Percentiles rank a stretch among this genome's conserved stretches.
These are phyloP conservation scores for Sistotremastrum niveocremeum DNA, from an alignment of 768 basidiomycete species.

Conservation along the genomic window DNA sequence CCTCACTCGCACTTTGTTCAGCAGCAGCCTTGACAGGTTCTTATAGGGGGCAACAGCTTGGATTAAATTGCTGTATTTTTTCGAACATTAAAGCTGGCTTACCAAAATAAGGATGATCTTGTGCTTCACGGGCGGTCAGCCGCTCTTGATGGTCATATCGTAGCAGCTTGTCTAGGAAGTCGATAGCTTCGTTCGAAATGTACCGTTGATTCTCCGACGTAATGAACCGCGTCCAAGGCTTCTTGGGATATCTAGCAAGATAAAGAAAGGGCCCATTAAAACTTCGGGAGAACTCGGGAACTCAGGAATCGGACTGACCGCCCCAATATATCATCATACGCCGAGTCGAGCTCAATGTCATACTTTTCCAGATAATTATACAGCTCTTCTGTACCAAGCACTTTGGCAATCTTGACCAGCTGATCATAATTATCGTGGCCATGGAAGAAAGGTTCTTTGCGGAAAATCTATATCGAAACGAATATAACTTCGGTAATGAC, in stretches of 20 bases:
- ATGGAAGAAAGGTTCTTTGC: constrained; percentile 98
- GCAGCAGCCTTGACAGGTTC: constrained; percentile 51
- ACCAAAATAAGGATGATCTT: constrained; percentile 91
- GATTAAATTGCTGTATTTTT: constrained; percentile 7
- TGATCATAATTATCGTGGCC: constrained; percentile 99
- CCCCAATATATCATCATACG: constrained; percentile 89
- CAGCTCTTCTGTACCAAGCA: constrained; percentile 90
- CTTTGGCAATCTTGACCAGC: constrained; percentile 94
- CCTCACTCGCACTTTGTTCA: constrained; percentile 39
- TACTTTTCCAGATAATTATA: constrained; percentile 91
- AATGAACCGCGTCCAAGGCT: constrained; percentile 91
- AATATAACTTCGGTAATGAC: neutral
- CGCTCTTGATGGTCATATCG: constrained; percentile 97
- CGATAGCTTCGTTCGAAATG: constrained; percentile 93
- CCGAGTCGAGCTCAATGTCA: constrained; percentile 88
- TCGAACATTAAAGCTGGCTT: constrained; percentile 10
- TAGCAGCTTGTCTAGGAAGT: constrained; percentile 88
- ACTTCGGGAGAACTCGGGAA: constrained; percentile 4
- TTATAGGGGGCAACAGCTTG: constrained; percentile 17
- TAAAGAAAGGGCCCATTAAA: constrained; percentile 1
- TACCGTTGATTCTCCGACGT: constrained; percentile 93
- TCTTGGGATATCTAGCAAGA: constrained; percentile 64
- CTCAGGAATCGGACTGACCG: constrained; percentile 31
- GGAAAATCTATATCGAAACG: constrained; percentile 62
- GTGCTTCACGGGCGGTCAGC: constrained; percentile 87